Base-by-base conservation (phyloP, 106 monocot species). In the Narthecium ossifragum region DNA sequence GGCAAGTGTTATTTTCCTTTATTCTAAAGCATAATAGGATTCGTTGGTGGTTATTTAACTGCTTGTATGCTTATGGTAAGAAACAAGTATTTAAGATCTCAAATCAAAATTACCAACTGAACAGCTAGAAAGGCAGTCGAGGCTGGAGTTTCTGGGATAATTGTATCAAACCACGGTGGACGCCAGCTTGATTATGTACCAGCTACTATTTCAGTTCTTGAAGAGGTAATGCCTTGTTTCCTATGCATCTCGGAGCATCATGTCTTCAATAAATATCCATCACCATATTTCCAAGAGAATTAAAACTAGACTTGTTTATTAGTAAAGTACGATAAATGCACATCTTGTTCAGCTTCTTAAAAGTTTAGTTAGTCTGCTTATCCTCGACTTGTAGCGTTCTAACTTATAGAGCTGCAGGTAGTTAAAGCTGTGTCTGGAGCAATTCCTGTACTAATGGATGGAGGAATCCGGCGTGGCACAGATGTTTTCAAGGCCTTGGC, bases 401-500 rank as follows among this genome's bases (percentile, higher is more conserved):
- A 9, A 22, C 18, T 36, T 12, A 37, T 24, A n/a, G 37, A 34
- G 14, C 7, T 47, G 25, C 70, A 92, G 91, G 83, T 92, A 13
- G 86, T 86, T 10, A 60, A 77, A 69, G 83, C 86, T 57, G 77
- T 80, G 25, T 47, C 74, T 30, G 86, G 92, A 40, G 63, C 73
- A 53, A 55, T 92, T 71, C 92, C 92, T 64, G 86, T 92, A 26
- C 58, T 92, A 34, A 8, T 92, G 8, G 92, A 92, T 51, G 92
- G 92, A 29, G 92, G 92, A 39, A 25, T 92, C 33, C 73, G 92
- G 5, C 86, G 80, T 26, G 92, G 92, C 59, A 86, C 86, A 8
- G 83, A 92, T 65, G 70, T 91, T 24, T 91, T 85, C 74, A 86
- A 91, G 73, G 85, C 90, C 51, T 71, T 91, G 70, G 82, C 90